phyloP scores from a whole-genome alignment of 1,139 yeast species.

The Taphrina confusa region DNA sequence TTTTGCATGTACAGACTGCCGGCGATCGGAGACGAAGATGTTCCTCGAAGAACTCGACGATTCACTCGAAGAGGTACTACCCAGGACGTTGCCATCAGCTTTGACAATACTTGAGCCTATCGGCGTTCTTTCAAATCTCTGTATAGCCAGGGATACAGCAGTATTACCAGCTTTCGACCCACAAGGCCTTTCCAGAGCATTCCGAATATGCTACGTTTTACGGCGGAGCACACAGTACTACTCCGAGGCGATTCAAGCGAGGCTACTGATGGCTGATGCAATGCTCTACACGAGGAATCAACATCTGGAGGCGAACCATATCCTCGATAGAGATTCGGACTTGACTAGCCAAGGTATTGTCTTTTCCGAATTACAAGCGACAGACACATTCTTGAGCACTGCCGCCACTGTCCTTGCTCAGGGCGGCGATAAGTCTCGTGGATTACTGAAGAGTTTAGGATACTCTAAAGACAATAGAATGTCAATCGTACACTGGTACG shows the following conservation, averaged over 20 bases:
- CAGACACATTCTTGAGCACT: no score
- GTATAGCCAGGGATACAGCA: no score
- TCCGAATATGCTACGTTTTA: not conserved
- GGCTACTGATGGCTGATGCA: not conserved
- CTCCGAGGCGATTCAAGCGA: not conserved
- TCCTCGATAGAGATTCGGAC: not conserved
- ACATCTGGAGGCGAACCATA: not conserved
- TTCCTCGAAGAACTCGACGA: not conserved
- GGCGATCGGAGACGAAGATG: not conserved
- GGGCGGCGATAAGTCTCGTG: no score
- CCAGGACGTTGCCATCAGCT: not conserved
- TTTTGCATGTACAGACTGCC: not conserved
- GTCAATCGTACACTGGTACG: not conserved
- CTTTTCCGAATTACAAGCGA: no score
- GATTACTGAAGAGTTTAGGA: no score
- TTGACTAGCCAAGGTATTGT: not conserved
- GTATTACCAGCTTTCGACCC: not conserved
- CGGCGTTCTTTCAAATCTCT: not conserved
- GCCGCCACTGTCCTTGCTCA: no score
- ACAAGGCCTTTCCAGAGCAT: not conserved
- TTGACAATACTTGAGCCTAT: slow-evolving; percentile 3
- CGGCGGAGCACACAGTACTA: not conserved
- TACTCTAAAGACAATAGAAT: no score
- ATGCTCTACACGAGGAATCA: not conserved
- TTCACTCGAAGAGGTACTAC: not conserved